Evolutionary conservation across 2,329 filamentous ascomycete species (phyloP), one percentile per base, ranked within the genome.

Genomic region (Hypoxylon sp.): DNA sequence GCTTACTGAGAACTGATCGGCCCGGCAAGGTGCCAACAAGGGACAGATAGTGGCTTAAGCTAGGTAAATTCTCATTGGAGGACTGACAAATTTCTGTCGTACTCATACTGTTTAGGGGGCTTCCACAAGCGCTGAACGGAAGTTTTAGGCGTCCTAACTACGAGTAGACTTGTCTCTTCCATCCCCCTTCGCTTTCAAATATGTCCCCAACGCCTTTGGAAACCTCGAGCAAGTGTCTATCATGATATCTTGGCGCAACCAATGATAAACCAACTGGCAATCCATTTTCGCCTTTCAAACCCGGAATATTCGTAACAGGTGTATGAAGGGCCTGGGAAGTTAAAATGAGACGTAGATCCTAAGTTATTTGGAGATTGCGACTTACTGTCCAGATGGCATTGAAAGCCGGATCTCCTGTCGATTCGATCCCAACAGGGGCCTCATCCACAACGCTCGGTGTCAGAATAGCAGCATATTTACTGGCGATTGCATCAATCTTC

Each of bases 241-340:
- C 84, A 3, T 74, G 68, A 67, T 83, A 87, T 21, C 85, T 76
- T 1, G 82, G 79, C 0, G 80, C 81, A 0, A 88, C 83, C 1
- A 88, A 73, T 0, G 85, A 87, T 19, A 89, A 71, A 0, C 90
- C 89, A 39, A 92, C 82, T 0, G 89, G 90, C 82, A 92, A 77
- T 0, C 81, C 83, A 64, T 86, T 82, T 31, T 80, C 80, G 0
- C 89, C 89, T 35, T 81, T 77, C 70, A 92, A 91, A 0, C 88
- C 89, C 0, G 89, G 88, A 0, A 92, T 76, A 65, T 91, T 91
- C n/a, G 91, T 77, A 0, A 88, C 87, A 0, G 89, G 89, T 0
- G 83, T 85, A 67, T 92, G 89, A 13, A 91, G 77, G 10, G 80
- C 80, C 80, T 82, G 32, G 13, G 10, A 2, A 29, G 32, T 37